Evolutionary conservation across 164 flowering plant species (phyloP).

Genomic region (Stephania cephalantha): DNA sequence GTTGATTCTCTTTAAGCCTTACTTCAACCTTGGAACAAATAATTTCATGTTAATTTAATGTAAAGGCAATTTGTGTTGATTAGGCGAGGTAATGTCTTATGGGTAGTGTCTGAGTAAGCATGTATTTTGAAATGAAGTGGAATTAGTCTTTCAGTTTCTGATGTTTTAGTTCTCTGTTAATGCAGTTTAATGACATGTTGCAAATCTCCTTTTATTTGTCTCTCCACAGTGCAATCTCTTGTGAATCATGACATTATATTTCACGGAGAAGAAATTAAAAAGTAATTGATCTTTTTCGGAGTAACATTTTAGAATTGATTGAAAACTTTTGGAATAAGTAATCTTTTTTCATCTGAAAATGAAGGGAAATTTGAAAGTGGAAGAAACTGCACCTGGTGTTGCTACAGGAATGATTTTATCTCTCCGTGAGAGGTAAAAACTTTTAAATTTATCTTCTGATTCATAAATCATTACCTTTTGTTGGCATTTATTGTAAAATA

Average conservation of each 20-base stretch:
- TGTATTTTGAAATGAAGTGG: too few relatives aligned
- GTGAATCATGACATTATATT: too few relatives aligned
- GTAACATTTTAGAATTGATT: background rate
- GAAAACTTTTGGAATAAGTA: background rate
- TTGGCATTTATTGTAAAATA: background rate
- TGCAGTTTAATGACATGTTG: background rate
- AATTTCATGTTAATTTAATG: too few relatives aligned
- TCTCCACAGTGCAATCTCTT: background rate
- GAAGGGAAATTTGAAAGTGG: conserved; percentile 54
- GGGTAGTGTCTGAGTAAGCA: too few relatives aligned
- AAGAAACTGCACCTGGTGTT: conserved; percentile 89
- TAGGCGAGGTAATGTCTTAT: too few relatives aligned
- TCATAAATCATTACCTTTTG: background rate
- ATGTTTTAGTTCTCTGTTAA: background rate
- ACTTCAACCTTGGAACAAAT: too few relatives aligned
- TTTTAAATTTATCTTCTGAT: background rate
- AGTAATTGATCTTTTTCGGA: background rate
- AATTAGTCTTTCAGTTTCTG: background rate
- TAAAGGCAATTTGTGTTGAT: too few relatives aligned
- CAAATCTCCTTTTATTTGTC: background rate
- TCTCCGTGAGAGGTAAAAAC: conserved; percentile 83
- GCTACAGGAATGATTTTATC: conserved; percentile 93
- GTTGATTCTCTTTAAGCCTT: too few relatives aligned
- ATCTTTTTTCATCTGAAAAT: background rate
- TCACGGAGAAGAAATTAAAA: background rate